Conservation (phyloP, 768 basidiomycete species). For the Kockovaella imperatae region DNA sequence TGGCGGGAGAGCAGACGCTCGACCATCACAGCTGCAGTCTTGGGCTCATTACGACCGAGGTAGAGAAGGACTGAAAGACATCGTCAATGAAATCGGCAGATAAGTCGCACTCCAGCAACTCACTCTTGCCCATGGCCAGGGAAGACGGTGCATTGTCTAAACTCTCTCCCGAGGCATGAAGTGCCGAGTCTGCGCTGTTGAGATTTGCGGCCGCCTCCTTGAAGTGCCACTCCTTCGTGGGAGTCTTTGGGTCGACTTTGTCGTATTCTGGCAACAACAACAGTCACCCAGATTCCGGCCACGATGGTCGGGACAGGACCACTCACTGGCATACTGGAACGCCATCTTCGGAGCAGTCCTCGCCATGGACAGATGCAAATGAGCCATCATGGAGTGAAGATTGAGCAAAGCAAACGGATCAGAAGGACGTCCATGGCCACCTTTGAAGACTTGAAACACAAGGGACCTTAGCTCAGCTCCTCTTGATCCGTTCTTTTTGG, state of each 20-base stretch:
- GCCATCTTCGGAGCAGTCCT: constrained; percentile 75
- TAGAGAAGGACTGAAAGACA: constrained; percentile 67
- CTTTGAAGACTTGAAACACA: constrained; percentile 27
- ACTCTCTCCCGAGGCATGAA: constrained; percentile 57
- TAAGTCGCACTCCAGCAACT: constrained; percentile 5
- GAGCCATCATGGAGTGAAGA: constrained; percentile 73
- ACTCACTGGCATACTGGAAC: constrained; percentile 65
- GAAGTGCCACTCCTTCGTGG: constrained; percentile 29
- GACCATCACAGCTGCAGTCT: constrained; percentile 73
- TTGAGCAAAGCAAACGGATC: constrained; percentile 54
- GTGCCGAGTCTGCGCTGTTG: constrained; percentile 41
- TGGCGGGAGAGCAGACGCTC: constrained; percentile 68
- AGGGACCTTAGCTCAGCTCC: constrained; percentile 6
- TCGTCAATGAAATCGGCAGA: neutral
- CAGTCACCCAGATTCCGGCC: neutral
- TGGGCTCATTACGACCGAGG: constrained; percentile 68
- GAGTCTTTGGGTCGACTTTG: constrained; percentile 17
- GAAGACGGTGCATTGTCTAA: constrained; percentile 49
- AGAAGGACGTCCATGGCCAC: constrained; percentile 46
- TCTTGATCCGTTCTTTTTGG: neutral
- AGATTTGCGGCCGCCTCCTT: constrained; percentile 54
- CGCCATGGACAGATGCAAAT: constrained; percentile 71
- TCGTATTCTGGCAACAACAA: constrained; percentile 34
- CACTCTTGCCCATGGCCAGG: constrained; percentile 32
- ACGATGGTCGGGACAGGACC: neutral